Conservation (phyloP, 1,284 basidiomycete genomes). For the Grifola frondosa region DNA sequence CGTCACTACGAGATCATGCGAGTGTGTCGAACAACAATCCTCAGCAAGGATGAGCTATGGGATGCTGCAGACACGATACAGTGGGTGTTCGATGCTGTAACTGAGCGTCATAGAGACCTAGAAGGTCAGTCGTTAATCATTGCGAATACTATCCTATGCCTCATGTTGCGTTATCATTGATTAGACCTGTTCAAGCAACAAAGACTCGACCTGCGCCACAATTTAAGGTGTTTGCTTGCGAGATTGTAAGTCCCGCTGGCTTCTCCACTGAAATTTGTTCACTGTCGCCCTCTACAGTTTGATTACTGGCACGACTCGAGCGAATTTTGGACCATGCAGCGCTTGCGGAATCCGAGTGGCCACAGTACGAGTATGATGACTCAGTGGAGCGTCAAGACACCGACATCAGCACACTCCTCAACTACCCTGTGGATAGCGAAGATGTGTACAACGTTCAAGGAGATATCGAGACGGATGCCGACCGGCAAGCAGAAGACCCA, state of each 20-base stretch:
- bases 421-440: conserved; percentile 5
- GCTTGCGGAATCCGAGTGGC: conserved; percentile 5
- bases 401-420: not conserved
- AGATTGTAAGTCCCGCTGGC: conserved; percentile 21
- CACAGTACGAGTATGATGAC: conserved; percentile 2
- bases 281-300: too few relatives aligned
- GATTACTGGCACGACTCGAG: conserved; percentile 13
- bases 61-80: conserved; percentile 9
- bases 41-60: conserved; percentile 17
- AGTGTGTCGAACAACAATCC: conserved; percentile 13
- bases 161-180: conserved; percentile 5
- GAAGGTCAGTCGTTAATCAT: conserved; percentile 3
- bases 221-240: conserved; percentile 28
- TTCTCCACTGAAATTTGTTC: too few relatives aligned
- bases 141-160: not conserved
- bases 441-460: not conserved
- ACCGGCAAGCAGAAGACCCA: conserved; percentile 18
- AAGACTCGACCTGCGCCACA: conserved; percentile 27
- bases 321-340: conserved; percentile 4
- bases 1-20: conserved; percentile 25
- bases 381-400: not conserved
- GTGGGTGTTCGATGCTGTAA: conserved; percentile 11
- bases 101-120: conserved; percentile 14
- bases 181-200: conserved; percentile 39
- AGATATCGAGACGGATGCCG: conserved; percentile 7